Evolutionary conservation across 108 stramenopile species (phyloP), one percentile per base, ranked within the genome.

Genomic region (Skeletonema marinoi): DNA sequence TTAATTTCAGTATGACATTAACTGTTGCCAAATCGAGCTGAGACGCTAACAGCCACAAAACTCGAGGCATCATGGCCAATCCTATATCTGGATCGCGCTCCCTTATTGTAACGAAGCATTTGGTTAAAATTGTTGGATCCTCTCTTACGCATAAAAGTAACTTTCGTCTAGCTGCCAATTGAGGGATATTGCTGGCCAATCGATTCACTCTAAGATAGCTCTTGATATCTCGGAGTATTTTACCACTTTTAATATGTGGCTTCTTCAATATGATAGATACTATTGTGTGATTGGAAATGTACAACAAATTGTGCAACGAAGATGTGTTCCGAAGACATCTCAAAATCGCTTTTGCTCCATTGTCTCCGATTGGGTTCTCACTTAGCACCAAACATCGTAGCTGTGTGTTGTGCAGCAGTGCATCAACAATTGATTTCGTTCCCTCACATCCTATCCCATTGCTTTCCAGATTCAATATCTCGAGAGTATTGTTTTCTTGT

Each of bases 371-470:
- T 3, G 69, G 42, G 54, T 90, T 90, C 9, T 80, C 80, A 4
- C 78, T 74, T 32, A 90, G 41, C 44, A 85, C 78, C 21, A 90
- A 65, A 25, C 67, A 61, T 29, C 35, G 36, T 41, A 90, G 58
- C 7, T 10, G 51, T 6, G 56, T 39, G 60, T 86, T 82, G 29
- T 44, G 50, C 32, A 84, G 65, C 54, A 88, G 66, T 13, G 56
- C 69, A 5, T 72, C 56, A 6, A 87, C 78, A 32, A 90, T 31
- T 46, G 68, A 30, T 8, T 16, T 60, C 3, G 76, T 81, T 6
- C 84, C 87, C 12, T 71, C 33, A 6, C 60, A 36, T 19, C 81
- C 73, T 63, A 90, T 85, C 9, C 68, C 56, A 68, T 90, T 90
- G 67, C 68, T 85, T 32, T 75, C 78, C 58, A 90, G 72, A 65